phyloP scores from a whole-genome alignment of 202 grass and related monocot genomes.

The Dendrocalamus latiflorus region DNA sequence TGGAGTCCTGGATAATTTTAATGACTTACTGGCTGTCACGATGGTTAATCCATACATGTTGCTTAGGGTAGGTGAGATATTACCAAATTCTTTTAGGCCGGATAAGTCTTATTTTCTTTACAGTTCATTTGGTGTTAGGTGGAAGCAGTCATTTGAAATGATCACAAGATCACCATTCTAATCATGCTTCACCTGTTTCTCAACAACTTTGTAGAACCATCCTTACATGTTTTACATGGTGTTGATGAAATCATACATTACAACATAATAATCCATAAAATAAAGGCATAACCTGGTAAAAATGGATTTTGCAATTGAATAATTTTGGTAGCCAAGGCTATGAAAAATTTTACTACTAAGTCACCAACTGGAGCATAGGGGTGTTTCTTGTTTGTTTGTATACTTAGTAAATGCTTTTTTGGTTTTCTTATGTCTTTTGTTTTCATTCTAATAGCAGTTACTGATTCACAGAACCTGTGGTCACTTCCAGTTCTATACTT shows the following conservation, averaged over 20 bases:
- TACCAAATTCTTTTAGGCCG: not conserved
- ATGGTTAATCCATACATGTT: not conserved
- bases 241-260: not conserved
- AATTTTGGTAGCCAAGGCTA: not conserved
- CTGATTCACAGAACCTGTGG: conserved; percentile 25
- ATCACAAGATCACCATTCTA: not conserved
- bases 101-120: not conserved
- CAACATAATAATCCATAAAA: not conserved
- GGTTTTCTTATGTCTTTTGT: not conserved
- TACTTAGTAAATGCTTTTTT: not conserved
- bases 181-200: not conserved
- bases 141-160: not conserved
- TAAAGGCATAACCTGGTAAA: not conserved
- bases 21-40: not conserved
- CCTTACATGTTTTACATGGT: not conserved
- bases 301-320: not conserved
- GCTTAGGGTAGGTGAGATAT: not conserved
- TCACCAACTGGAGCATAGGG: not conserved
- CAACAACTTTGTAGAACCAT: not conserved
- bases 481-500: conserved; percentile 11
- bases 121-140: not conserved
- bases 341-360: not conserved
- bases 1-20: not conserved
- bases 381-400: not conserved
- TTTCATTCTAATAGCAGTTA: conserved; percentile 35